Evolutionary conservation across 1,139 yeast genomes (phyloP), one percentile per base, ranked within the genome.

Genomic region (Geotrichum fermentans): DNA sequence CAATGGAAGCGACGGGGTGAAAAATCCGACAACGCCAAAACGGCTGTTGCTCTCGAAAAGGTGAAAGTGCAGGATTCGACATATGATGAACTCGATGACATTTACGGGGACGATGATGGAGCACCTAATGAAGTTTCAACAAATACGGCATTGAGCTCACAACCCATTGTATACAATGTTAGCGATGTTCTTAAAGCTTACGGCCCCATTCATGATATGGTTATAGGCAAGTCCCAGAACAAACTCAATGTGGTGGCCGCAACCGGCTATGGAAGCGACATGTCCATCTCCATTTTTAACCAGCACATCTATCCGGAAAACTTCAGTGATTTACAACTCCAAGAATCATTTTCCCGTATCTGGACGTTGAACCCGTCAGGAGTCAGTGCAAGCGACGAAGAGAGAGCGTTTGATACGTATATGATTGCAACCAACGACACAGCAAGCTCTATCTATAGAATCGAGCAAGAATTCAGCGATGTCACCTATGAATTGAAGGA

Each of bases 131-230:
- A 45, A 3, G 14, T 48, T 16, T 48, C 41, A 4, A 40, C 38
- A 28, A 40, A 45, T 11, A 36, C 54, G 3, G 34, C 50, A 16
- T 36, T 43, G 50, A 28, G 45, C 38, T 39, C 26, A 6, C 36
- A 44, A 40, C 54, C 51, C 11, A 43, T 62, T 16, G 50, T 47
- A 13, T 56, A 66, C 22, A 39, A 52, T 4, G 53, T 72, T 11
- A 70, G 75, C 38, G 95, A 88, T 56, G 68, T 68, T 2, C 66
- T 90, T 21, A 62, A 74, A 2, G 85, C 83, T 58, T 73, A 78
- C 57, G 96, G 97, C 0, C 96, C 96, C 0, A 72, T 86, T 11
- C 74, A 87, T 2, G 79, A 82, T 42, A 75, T 89, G 56, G 75
- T 89, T 0, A 62, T 83, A 36, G 96, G 94, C 40, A 71, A 78